These are phyloP conservation scores for Talaromyces pinophilus DNA, from an alignment of 2,329 filamentous ascomycete genomes.

Conservation along the genomic window DNA sequence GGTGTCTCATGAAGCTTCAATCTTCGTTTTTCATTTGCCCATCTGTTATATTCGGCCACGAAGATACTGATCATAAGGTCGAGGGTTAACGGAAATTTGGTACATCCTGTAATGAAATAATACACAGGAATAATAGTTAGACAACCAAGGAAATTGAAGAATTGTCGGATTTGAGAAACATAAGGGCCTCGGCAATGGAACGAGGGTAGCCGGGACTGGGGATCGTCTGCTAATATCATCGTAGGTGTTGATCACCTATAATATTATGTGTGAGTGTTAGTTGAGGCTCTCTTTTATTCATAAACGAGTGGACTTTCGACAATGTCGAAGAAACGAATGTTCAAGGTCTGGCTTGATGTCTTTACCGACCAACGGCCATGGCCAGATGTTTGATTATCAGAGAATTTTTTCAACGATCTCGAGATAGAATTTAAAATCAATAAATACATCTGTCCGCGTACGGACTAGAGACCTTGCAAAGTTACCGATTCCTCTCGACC, in stretches of 20 bases:
- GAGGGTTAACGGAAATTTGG: conserved; percentile 30
- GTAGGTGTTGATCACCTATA: conserved; percentile 4
- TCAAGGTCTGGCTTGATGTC: neutral
- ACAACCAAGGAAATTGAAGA: conserved; percentile 33
- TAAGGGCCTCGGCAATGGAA: conserved; percentile 27
- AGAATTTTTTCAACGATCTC: neutral
- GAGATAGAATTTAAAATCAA: neutral
- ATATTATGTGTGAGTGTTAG: neutral
- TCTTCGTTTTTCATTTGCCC: conserved; percentile 30
- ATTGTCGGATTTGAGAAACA: conserved; percentile 29
- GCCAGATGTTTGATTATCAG: neutral
- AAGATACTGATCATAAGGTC: conserved; percentile 34
- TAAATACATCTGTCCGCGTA: neutral
- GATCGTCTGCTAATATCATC: conserved; percentile 14
- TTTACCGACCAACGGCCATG: neutral
- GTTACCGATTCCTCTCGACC: neutral
- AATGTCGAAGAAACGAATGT: neutral
- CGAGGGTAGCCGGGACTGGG: conserved; percentile 17
- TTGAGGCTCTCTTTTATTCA: neutral
- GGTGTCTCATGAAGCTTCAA: conserved; percentile 25
- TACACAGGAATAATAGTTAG: conserved; percentile 29
- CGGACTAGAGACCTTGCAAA: neutral
- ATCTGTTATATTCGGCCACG: conserved; percentile 33
- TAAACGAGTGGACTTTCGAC: conserved; percentile 8
- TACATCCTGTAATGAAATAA: conserved; percentile 28